Evolutionary conservation across 1,139 yeast species (phyloP), one percentile per base, ranked within the genome.

Genomic region (Suhomyces kunorum): DNA sequence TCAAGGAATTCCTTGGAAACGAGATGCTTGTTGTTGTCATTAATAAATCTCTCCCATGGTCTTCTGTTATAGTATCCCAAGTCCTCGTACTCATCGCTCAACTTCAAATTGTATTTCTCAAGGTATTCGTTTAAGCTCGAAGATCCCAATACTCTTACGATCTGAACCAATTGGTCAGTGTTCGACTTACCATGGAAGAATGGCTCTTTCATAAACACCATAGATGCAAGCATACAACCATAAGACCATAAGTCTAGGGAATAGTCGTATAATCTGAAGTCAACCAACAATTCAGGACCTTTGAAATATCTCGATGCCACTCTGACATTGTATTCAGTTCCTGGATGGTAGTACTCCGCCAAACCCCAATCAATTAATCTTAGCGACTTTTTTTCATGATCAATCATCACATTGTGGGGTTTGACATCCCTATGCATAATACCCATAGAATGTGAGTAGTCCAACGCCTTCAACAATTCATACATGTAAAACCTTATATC

Each of bases 401-500:
- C 98, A 57, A 94, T 94, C 97, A 94, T 92, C 34, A 94, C 94
- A 59, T 94, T 94, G 61, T 94, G 98, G 20, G 98, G 98, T 64
- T 94, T 94, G 47, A 94, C 98, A 64, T 94, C 99, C 61, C 99
- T 76, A 65, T 94, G 99, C 87, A 94, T 94, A 48, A 94, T 90
- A 29, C 98, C 99, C 88, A 87, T 88, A 6, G 96, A 87, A 65
- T 94, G 99, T 34, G 94, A 86, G 62, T 79, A 94, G 64, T 94
- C 97, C 47, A 94, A 74, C 0, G 98, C 98, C 54, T 79, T 83
- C 53, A 94, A 74, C 48, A 94, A 74, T 66, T 92, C 96, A 52
- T 76, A 82, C 80, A 92, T 89, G 66, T 94, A 94, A 67, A 68
- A 90, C 49, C 95, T 79, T 53, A 92, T 84, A 59, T 94, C 98